Conservation (phyloP, 345 rosid genomes). For the Raphanus raphanistrum region DNA sequence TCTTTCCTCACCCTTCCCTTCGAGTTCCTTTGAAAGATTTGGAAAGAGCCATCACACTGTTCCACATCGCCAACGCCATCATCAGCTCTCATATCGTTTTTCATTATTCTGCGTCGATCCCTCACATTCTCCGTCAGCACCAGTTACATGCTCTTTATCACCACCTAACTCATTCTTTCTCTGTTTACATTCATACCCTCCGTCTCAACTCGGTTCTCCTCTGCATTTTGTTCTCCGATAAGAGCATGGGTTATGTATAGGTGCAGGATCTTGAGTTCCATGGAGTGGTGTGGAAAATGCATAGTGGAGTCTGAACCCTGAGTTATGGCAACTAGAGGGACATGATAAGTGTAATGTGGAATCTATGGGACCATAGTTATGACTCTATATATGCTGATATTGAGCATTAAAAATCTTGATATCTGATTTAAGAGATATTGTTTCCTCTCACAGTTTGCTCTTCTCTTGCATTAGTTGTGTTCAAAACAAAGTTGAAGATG, state of each 20-base stretch:
- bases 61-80: background rate
- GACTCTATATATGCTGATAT: conserved; percentile 51
- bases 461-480: conserved; percentile 73
- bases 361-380: conserved; percentile 63
- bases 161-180: too few relatives aligned
- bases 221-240: background rate
- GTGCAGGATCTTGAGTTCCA: conserved; percentile 7
- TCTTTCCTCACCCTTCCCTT: too few relatives aligned
- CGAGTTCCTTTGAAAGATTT: too few relatives aligned
- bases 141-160: too few relatives aligned
- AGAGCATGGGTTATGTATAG: conserved; percentile 43
- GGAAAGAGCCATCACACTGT: background rate
- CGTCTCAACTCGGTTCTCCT: background rate
- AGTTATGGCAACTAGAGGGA: conserved; percentile 46
- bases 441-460: conserved; percentile 75
- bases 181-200: too few relatives aligned
- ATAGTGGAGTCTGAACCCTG: conserved; percentile 52
- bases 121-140: background rate
- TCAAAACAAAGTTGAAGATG: background rate
- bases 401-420: conserved; percentile 58
- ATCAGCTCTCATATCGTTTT: background rate
- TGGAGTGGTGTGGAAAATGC: conserved; percentile 16
- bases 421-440: conserved; percentile 58
- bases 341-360: conserved; percentile 50
- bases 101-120: background rate